Evolutionary conservation across 2,329 filamentous ascomycete species (phyloP), one percentile per base, ranked within the genome.

Genomic region (Septoria petroselini): DNA sequence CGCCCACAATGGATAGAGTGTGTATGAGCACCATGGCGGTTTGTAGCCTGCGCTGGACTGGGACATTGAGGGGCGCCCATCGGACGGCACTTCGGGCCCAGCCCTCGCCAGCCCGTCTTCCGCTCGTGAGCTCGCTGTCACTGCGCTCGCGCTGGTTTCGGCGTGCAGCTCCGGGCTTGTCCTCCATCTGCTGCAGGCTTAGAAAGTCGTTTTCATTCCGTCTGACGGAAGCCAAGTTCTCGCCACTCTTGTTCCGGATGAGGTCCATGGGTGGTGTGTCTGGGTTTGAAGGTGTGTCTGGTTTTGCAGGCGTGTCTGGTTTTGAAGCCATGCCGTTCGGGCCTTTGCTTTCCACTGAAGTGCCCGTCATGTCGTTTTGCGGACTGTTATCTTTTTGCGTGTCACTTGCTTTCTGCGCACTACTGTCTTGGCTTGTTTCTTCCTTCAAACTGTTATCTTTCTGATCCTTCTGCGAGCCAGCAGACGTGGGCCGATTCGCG

Each of bases 1-100:
- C 60, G 29, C 70, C 68, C 27, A 68, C 73, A 51, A 77, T 75
- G 56, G 68, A 71, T 21, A 78, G 69, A 14, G 74, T 76, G 62
- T 78, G 75, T 47, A 73, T 59, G 29, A 78, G 70, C 18, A 78
- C 74, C 56, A 74, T 68, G 39, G 70, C 61, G 1, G 74, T 78
- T 54, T 78, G 75, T 4, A 77, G 68, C 18, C 75, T 71, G 44
- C 75, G 71, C 54, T 77, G 73, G 4, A 77, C 62, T 4, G 75
- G 60, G 3, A 91, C 80, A 30, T 90, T 79, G 3, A 91, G 93
- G 12, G 91, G 91, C 5, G 91, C 93, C 76, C 89, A 96, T 55
- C 86, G 83, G 61, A 96, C 88, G 31, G 70, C 74, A 72, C 65
- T 65, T 15, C 57, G 65, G 15, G 74, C 68, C 77, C 77, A 80